A percentile compares a stretch with the other conserved stretches of the same genome.
These are phyloP conservation scores for Solioccasus polychromus DNA, from an alignment of 768 basidiomycete species.

Conservation along the genomic window DNA sequence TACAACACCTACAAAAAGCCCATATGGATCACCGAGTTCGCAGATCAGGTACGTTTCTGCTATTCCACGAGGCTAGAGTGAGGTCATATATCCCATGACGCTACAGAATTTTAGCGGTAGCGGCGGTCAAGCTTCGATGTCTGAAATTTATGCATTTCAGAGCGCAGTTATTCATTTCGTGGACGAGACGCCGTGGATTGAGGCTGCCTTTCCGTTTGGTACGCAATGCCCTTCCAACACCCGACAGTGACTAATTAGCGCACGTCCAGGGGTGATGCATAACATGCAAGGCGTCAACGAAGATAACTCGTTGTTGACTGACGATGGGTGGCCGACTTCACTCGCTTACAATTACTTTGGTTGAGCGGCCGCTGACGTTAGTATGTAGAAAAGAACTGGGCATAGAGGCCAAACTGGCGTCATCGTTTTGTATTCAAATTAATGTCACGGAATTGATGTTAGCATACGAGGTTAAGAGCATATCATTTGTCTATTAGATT, in stretches of 20 bases:
- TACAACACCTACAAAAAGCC: conserved; percentile 43
- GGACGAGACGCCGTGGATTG: conserved; percentile 38
- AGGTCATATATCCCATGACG: not conserved
- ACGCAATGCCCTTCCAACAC: conserved; percentile 19
- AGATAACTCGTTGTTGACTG: conserved; percentile 50
- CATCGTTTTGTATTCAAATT: conserved; percentile 13
- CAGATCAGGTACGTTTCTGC: conserved; percentile 50
- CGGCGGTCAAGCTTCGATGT: conserved; percentile 37
- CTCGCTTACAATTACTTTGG: conserved; percentile 56
- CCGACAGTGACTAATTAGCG: not conserved
- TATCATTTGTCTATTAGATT: too few relatives aligned
- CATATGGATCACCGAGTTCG: conserved; percentile 70
- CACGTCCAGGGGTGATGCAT: conserved; percentile 47
- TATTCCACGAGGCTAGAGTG: not conserved
- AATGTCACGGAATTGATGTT: too few relatives aligned
- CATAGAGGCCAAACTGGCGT: too few relatives aligned
- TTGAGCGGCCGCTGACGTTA: too few relatives aligned
- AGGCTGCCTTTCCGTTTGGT: conserved; percentile 63
- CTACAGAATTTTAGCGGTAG: conserved; percentile 51
- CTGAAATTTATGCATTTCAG: conserved; percentile 51
- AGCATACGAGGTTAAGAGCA: too few relatives aligned
- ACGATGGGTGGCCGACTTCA: conserved; percentile 45
- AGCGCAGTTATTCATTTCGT: conserved; percentile 41
- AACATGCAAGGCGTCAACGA: conserved; percentile 56
- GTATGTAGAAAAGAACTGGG: too few relatives aligned